A percentile compares a stretch with the other conserved stretches of the same genome.
Conservation (phyloP, 441 rosid species). For the Populus trichocarpa region DNA sequence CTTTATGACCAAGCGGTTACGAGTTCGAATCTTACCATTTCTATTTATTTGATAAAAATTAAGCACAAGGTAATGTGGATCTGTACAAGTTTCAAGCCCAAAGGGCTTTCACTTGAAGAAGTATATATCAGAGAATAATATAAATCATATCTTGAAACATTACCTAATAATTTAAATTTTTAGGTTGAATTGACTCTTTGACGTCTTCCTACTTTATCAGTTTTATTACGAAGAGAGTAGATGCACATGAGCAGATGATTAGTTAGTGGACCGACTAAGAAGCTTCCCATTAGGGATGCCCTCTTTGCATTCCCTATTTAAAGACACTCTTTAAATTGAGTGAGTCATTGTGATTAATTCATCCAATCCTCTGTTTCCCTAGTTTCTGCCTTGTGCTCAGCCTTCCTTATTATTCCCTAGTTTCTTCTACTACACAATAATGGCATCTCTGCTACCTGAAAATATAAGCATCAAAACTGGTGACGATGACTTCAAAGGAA, state of each 20-base stretch:
- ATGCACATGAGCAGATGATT: no score
- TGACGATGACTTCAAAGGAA: background rate
- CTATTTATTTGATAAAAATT: no score
- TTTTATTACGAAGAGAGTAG: background rate
- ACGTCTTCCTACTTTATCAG: fast-evolving
- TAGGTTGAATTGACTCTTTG: fast-evolving
- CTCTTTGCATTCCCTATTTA: background rate
- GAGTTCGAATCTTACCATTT: fast-evolving
- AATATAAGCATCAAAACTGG: background rate
- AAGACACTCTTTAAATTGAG: background rate
- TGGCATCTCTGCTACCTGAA: background rate
- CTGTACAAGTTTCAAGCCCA: fast-evolving
- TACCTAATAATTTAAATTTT: no score
- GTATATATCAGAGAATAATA: no score
- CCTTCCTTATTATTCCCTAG: background rate
- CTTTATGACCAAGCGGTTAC: fast-evolving
- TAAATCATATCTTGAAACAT: no score
- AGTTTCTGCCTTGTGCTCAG: background rate
- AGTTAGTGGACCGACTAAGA: background rate
- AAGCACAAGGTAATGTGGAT: fast-evolving
- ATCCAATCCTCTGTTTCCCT: background rate
- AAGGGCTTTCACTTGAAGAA: fast-evolving
- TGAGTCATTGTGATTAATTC: background rate
- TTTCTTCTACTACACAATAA: background rate
- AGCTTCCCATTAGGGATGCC: background rate